phyloP scores from a whole-genome alignment of 23 red algal genomes.

The Gracilaria domingensis region DNA sequence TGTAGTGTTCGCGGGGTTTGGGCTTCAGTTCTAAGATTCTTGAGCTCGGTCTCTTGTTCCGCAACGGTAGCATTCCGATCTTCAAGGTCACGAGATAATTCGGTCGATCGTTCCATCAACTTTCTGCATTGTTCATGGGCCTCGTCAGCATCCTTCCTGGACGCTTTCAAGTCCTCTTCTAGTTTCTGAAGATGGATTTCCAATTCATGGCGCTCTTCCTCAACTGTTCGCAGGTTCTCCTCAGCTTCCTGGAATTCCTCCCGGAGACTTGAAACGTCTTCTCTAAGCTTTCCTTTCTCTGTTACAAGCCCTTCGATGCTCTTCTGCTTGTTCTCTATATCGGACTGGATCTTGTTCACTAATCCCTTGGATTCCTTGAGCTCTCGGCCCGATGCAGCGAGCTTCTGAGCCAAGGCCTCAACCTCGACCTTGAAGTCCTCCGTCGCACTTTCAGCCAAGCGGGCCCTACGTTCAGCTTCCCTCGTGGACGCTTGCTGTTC shows the following conservation, averaged over 20 bases:
- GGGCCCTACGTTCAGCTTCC: conserved; percentile 50
- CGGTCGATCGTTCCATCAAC: not conserved
- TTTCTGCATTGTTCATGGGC: conserved; percentile 2
- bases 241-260: not conserved
- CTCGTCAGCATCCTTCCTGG: not conserved
- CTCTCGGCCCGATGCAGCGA: not conserved
- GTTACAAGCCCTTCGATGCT: not conserved
- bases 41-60: not conserved
- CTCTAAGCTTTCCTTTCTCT: conserved; percentile 18
- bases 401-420: conserved; percentile 33
- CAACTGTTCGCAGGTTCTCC: not conserved
- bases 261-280: not conserved
- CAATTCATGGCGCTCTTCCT: conserved; percentile 5
- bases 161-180: not conserved
- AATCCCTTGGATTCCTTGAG: not conserved
- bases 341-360: conserved; percentile 1
- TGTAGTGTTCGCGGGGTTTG: not conserved
- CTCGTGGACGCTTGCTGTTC: conserved; percentile 29
- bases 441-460: conserved; percentile 18
- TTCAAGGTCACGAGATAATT: not conserved
- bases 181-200: not conserved
- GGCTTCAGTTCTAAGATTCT: conserved; percentile 1
- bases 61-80: not conserved
- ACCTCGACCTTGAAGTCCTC: conserved; percentile 56
- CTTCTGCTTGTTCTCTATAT: not conserved